These are phyloP conservation scores for Aspergillus hortae DNA, from an alignment of 2,329 filamentous ascomycete species.

Conservation along the genomic window DNA sequence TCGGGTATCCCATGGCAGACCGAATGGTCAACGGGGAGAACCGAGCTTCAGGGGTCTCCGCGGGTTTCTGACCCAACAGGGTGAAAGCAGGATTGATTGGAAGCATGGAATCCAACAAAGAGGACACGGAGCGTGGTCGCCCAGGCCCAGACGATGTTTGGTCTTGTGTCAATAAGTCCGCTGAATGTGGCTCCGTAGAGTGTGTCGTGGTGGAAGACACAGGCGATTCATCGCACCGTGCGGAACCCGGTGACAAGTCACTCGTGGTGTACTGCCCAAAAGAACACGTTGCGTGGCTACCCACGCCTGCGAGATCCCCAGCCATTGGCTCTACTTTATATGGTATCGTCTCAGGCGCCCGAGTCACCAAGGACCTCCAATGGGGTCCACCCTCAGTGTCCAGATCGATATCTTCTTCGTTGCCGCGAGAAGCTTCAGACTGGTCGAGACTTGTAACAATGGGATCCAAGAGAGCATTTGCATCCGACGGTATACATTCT, in stretches of 20 bases:
- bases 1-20: conserved; percentile 9
- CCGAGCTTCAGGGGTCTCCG: conserved; percentile 5
- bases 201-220: conserved; percentile 12
- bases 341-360: conserved; percentile 4
- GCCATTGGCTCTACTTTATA: conserved; percentile 10
- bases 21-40: conserved; percentile 10
- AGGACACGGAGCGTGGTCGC: conserved; percentile 14
- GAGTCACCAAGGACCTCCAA: conserved; percentile 5
- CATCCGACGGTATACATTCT: background rate
- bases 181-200: conserved; percentile 10
- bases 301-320: conserved; percentile 22
- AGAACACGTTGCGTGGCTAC: conserved; percentile 17
- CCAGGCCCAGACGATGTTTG: conserved; percentile 11
- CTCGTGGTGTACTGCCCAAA: conserved; percentile 8
- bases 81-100: conserved; percentile 30
- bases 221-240: conserved; percentile 12
- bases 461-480: background rate
- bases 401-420: conserved; percentile 16
- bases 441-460: background rate
- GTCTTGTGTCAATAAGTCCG: conserved; percentile 13
- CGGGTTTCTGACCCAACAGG: conserved; percentile 5
- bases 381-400: conserved; percentile 14
- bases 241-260: conserved; percentile 7
- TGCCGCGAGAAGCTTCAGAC: background rate
- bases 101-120: conserved; percentile 28